Conservation (phyloP, 768 basidiomycete genomes). For the Agaricus sinodeliciosus region DNA sequence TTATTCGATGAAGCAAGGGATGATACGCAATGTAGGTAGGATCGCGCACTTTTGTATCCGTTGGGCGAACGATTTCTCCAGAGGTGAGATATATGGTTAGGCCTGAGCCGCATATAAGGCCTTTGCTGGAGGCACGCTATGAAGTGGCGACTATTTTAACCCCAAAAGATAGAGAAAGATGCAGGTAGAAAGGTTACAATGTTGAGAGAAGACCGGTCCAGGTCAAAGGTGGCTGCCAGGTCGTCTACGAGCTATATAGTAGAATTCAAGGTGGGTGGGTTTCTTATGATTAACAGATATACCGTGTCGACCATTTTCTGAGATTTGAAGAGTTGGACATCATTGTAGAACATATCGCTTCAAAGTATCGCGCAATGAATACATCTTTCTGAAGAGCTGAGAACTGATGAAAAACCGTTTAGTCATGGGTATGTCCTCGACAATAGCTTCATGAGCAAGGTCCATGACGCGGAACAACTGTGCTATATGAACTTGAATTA, state of each 20-base stretch:
- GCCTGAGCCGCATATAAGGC: slow-evolving; percentile 69
- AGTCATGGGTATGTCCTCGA: slow-evolving; percentile 47
- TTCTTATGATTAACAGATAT: slow-evolving; percentile 10
- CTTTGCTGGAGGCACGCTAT: slow-evolving; percentile 89
- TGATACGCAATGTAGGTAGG: not conserved
- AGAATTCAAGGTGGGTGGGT: not conserved
- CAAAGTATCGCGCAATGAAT: slow-evolving; percentile 5
- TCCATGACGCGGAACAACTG: slow-evolving; percentile 64
- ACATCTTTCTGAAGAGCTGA: not conserved
- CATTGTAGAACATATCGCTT: slow-evolving; percentile 87
- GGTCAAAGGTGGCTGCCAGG: slow-evolving; percentile 72
- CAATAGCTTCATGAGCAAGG: slow-evolving; percentile 61
- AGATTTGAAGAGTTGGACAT: slow-evolving; percentile 68
- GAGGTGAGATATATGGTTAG: slow-evolving; percentile 50
- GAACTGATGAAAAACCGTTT: slow-evolving; percentile 42
- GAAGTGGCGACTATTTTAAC: slow-evolving; percentile 1
- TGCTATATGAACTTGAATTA: slow-evolving; percentile 32
- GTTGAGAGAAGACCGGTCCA: slow-evolving; percentile 71
- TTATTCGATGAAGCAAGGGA: not conserved
- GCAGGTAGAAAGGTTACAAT: slow-evolving; percentile 44
- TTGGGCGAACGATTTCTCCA: slow-evolving; percentile 44
- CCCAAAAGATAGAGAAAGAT: not conserved
- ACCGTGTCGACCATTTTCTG: slow-evolving; percentile 81
- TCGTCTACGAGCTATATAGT: slow-evolving; percentile 74
- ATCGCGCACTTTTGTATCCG: slow-evolving; percentile 50